Percentiles rank a stretch among this genome's conserved stretches.
These are phyloP conservation scores for Crucihimalaya himalaica DNA, from an alignment of 345 rosid species.

Conservation along the genomic window DNA sequence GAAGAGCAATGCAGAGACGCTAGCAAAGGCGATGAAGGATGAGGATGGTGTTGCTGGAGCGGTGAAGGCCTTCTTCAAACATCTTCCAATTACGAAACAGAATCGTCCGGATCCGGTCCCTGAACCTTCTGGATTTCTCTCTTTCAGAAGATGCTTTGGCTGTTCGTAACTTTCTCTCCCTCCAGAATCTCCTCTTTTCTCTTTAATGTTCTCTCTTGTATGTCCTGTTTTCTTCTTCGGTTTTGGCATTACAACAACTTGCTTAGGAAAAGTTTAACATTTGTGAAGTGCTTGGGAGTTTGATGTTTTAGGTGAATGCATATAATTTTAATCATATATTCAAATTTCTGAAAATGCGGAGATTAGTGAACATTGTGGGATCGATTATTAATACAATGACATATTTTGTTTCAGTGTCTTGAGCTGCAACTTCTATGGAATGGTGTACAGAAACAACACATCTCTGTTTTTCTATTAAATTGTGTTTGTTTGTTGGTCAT, in stretches of 20 bases:
- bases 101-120: conserved; percentile 39
- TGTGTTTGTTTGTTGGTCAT: conserved; percentile 8
- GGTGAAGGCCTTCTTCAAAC: conserved; percentile 90
- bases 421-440: conserved; percentile 35
- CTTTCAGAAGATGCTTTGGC: conserved; percentile 73
- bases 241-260: conserved; percentile 18
- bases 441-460: conserved; percentile 26
- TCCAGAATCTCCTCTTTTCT: conserved; percentile 24
- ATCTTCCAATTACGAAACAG: conserved; percentile 50
- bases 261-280: conserved; percentile 21
- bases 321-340: conserved; percentile 4
- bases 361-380: conserved; percentile 4
- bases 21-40: conserved; percentile 87
- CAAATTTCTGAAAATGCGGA: not conserved
- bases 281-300: conserved; percentile 13
- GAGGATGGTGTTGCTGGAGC: conserved; percentile 99
- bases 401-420: conserved; percentile 34
- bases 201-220: conserved; percentile 23
- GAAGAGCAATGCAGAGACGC: conserved; percentile 73
- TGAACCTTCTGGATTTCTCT: conserved; percentile 49
- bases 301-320: conserved; percentile 28
- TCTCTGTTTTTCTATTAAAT: not conserved
- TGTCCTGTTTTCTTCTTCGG: conserved; percentile 15
- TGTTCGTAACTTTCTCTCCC: conserved; percentile 49
- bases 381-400: conserved; percentile 19